These are phyloP conservation scores for Pythium monospermum DNA, from an alignment of 352 stramenopile species.

Conservation along the genomic window DNA sequence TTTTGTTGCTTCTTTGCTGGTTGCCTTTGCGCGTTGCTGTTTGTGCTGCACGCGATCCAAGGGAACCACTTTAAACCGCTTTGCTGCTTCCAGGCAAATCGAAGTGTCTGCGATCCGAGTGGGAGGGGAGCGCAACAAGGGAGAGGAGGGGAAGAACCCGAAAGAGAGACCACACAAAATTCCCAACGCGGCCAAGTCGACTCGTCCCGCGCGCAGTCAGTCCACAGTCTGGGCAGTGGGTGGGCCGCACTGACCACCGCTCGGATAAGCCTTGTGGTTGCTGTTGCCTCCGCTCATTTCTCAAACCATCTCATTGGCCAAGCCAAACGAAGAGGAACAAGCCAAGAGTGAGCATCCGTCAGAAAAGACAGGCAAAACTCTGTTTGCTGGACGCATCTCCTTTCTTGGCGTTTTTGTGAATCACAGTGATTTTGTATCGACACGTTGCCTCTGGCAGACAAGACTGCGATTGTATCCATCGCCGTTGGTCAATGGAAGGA, in stretches of 20 bases:
- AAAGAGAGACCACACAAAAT: conserved; percentile 3
- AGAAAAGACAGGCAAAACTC: neutral
- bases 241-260: conserved; percentile 4
- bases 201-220: conserved; percentile 2
- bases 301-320: conserved; percentile 8
- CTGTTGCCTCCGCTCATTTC: conserved; percentile 12
- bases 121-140: neutral
- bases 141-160: conserved; percentile 1
- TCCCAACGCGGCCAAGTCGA: conserved; percentile 4
- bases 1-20: neutral
- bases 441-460: conserved; percentile 8
- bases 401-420: neutral
- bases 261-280: neutral
- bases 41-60: neutral
- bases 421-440: conserved; percentile 1
- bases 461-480: neutral
- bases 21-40: neutral
- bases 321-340: neutral
- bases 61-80: neutral
- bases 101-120: conserved; percentile 3
- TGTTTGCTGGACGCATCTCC: neutral
- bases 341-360: neutral
- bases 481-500: conserved; percentile 6
- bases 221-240: too few relatives aligned
- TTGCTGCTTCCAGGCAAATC: conserved; percentile 17